Evolutionary conservation across 495 filamentous ascomycete genomes (phyloP).

Genomic region (Chlorociboria aeruginascens): DNA sequence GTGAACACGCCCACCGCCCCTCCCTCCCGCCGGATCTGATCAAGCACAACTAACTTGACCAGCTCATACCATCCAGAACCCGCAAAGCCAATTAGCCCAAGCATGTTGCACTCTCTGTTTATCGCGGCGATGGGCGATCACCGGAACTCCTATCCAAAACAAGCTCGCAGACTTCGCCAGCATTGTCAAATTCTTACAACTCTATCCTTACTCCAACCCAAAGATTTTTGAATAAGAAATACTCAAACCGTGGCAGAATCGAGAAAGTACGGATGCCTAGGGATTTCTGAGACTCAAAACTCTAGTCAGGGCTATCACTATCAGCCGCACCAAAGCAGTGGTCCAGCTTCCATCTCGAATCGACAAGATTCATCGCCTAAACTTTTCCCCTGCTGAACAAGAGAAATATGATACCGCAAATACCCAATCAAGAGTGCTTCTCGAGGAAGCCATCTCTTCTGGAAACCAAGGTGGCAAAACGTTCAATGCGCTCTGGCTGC

Average conservation of each 20-base stretch:
- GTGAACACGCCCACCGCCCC: not conserved
- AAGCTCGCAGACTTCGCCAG: constrained; percentile 77
- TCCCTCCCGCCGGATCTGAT: constrained; percentile 25
- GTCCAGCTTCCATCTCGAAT: constrained; percentile 3
- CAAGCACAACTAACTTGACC: constrained; percentile 82
- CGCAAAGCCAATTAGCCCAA: constrained; percentile 46
- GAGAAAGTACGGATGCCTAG: not conserved
- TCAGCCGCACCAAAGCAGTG: constrained; percentile 3
- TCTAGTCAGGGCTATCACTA: constrained; percentile 3
- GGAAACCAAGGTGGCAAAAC: constrained; percentile 6
- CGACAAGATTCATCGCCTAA: constrained; percentile 5
- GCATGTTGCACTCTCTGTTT: constrained; percentile 64
- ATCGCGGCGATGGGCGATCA: constrained; percentile 82
- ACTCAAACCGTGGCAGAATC: constrained; percentile 57
- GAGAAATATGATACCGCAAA: constrained; percentile 5
- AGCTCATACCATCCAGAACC: constrained; percentile 69
- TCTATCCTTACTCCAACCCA: constrained; percentile 72
- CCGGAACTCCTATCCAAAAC: constrained; percentile 84
- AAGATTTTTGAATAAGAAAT: constrained; percentile 61
- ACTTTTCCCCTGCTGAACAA: constrained; percentile 4
- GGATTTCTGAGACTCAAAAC: constrained; percentile 7
- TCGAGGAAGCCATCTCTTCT: constrained; percentile 7
- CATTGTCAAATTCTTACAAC: constrained; percentile 72
- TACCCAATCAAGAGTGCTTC: not conserved
- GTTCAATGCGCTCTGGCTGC: constrained; percentile 3